Evolutionary conservation across 345 rosid genomes (phyloP), one percentile per base, ranked within the genome.

Genomic region (Erysimum cheiranthoides): DNA sequence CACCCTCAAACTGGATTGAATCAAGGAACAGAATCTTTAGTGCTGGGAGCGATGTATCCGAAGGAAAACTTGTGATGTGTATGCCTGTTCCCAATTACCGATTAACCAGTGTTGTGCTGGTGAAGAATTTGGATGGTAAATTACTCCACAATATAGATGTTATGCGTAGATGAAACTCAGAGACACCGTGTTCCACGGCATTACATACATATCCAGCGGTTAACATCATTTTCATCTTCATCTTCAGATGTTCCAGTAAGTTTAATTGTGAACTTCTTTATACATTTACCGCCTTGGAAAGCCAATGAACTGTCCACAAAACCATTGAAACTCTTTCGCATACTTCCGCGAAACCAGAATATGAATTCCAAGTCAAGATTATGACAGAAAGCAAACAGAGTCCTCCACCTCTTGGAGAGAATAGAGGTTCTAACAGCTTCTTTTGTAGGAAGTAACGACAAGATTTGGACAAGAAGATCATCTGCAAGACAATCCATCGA

Each of bases 351-450:
- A 30, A 18, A n/a, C n/a, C n/a, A n/a, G n/a, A n/a, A n/a, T n/a
- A n/a, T n/a, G n/a, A n/a, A n/a, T n/a, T n/a, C n/a, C n/a, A n/a
- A 16, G 8, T 35, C 63, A 10, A 58, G 75, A 59, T 14, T 46
- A 10, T 9, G 28, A 6, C 5, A 4, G 11, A 60, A 10, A 3
- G 28, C 1, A 59, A 34, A 71, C 49, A 71, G 38, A 47, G 30
- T 4, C 28, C 49, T 71, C 75, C 75, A 60, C 49, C 8, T 60
- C 51, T 71, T 35, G 1, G 75, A 61, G 7, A 71, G 67, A 60
- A 71, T 0, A 47, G 67, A 59, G 30, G 75, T 71, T 47, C 38
- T 59, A 59, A 25, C 59, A 46, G 59, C 67, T 10, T 3, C 8
- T 35, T 47, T 71, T 0, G 67, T 71, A 0, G 75, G 69, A 61